Conservation (phyloP, 192 early-diverging fungal genomes). For the Coemansia sp. region DNA sequence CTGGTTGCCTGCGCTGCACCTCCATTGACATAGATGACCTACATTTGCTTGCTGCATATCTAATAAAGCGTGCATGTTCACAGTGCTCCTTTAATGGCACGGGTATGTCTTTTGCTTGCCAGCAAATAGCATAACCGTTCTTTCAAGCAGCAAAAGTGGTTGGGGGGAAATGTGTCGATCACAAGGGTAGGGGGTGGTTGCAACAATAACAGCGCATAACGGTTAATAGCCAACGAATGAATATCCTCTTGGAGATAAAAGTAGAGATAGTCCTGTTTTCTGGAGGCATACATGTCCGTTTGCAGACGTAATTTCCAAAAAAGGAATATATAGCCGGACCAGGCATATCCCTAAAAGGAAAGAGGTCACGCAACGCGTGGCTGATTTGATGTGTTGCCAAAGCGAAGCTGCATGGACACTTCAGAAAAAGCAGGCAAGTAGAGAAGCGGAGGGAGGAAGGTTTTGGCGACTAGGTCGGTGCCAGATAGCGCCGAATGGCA, state of each 20-base stretch:
- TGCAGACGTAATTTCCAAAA: constrained; percentile 5
- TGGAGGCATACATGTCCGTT: background rate
- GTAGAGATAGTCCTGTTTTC: background rate
- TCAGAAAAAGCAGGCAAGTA: background rate
- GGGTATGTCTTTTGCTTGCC: background rate
- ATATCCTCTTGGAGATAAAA: background rate
- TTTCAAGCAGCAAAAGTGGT: background rate
- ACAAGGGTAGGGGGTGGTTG: background rate
- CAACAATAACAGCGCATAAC: background rate
- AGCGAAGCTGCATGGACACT: background rate
- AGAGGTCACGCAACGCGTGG: background rate
- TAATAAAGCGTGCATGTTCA: background rate
- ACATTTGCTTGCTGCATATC: background rate
- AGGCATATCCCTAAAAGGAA: background rate
- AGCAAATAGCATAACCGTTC: background rate
- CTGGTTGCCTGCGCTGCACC: background rate
- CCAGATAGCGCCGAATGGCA: background rate
- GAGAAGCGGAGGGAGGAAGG: background rate
- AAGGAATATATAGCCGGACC: constrained; percentile 2
- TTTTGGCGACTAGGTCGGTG: background rate
- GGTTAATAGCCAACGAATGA: background rate
- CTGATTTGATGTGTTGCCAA: background rate
- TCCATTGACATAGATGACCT: background rate
- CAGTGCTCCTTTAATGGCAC: background rate
- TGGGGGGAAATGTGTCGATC: background rate